These are phyloP conservation scores for Coemansia sp. DNA, from an alignment of 192 early-diverging fungal species.

Conservation along the genomic window DNA sequence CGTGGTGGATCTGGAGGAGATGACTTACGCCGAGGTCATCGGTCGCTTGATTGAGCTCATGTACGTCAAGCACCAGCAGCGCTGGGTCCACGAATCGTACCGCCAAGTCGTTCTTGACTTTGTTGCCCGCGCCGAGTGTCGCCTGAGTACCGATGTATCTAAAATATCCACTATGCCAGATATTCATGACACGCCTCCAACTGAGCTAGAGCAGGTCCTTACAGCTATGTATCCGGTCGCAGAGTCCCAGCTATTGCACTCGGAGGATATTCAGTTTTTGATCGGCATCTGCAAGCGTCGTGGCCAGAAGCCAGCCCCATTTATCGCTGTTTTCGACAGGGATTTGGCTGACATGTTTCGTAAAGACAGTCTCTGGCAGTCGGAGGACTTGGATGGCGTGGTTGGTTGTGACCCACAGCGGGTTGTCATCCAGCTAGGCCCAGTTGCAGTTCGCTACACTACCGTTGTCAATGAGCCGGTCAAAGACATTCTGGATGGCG, in stretches of 20 bases:
- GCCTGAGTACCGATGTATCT: conserved; percentile 18
- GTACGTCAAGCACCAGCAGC: conserved; percentile 70
- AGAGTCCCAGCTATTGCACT: conserved; percentile 34
- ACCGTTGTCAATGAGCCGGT: conserved; percentile 78
- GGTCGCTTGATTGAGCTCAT: conserved; percentile 80
- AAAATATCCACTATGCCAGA: neutral
- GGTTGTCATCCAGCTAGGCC: conserved; percentile 83
- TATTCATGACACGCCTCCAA: neutral
- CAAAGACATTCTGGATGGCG: conserved; percentile 80
- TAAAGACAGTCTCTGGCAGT: conserved; percentile 91
- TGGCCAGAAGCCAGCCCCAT: conserved; percentile 82
- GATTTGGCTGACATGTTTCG: conserved; percentile 88
- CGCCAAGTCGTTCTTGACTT: conserved; percentile 77
- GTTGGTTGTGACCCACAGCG: conserved; percentile 80
- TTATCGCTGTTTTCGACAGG: conserved; percentile 85
- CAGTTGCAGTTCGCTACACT: conserved; percentile 73
- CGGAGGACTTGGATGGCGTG: conserved; percentile 81
- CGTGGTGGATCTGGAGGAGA: conserved; percentile 79
- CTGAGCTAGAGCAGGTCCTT: conserved; percentile 31
- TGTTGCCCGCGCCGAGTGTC: conserved; percentile 80
- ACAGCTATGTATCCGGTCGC: conserved; percentile 4
- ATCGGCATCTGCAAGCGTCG: conserved; percentile 42
- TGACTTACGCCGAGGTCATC: conserved; percentile 91
- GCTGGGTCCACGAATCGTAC: conserved; percentile 79
- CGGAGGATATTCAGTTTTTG: conserved; percentile 47